Evolutionary conservation across 2,329 filamentous ascomycete species (phyloP).

Genomic region (Colletotrichum musae): DNA sequence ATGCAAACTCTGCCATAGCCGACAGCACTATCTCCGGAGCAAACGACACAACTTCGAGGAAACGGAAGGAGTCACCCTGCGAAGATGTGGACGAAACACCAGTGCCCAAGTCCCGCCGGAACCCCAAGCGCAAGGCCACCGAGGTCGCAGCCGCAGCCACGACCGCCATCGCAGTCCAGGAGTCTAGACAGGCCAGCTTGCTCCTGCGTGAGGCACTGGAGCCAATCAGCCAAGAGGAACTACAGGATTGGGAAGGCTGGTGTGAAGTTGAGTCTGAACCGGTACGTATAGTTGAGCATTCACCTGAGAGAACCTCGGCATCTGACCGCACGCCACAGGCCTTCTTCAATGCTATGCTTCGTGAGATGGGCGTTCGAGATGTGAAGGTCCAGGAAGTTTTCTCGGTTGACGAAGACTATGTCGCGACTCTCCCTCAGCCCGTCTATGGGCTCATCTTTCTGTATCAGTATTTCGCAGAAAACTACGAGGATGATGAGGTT

Average conservation of each 20-base stretch:
- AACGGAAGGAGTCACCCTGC: constrained; percentile 32
- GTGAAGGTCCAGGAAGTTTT: constrained; percentile 85
- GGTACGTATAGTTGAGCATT: constrained; percentile 62
- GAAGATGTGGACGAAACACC: constrained; percentile 6
- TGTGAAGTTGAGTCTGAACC: constrained; percentile 92
- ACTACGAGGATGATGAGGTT: constrained; percentile 66
- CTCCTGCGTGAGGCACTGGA: constrained; percentile 62
- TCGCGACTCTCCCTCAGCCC: constrained; percentile 78
- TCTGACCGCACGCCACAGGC: constrained; percentile 62
- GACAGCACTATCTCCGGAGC: background rate
- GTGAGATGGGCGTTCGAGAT: constrained; percentile 81
- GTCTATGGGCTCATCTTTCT: constrained; percentile 92
- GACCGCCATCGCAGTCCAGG: constrained; percentile 4
- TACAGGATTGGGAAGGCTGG: constrained; percentile 78
- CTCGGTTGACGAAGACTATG: constrained; percentile 75
- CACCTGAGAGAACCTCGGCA: background rate
- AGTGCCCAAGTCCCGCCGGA: constrained; percentile 48
- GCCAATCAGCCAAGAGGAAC: constrained; percentile 66
- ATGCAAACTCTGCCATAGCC: background rate
- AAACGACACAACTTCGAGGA: background rate
- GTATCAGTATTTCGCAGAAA: constrained; percentile 76
- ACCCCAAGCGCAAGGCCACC: constrained; percentile 62
- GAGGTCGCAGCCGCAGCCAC: constrained; percentile 48
- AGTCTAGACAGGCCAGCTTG: constrained; percentile 50
- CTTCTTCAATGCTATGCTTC: constrained; percentile 88